Base-by-base conservation (phyloP, 306 rosid genomes). In the Lathyrus oleraceus region DNA sequence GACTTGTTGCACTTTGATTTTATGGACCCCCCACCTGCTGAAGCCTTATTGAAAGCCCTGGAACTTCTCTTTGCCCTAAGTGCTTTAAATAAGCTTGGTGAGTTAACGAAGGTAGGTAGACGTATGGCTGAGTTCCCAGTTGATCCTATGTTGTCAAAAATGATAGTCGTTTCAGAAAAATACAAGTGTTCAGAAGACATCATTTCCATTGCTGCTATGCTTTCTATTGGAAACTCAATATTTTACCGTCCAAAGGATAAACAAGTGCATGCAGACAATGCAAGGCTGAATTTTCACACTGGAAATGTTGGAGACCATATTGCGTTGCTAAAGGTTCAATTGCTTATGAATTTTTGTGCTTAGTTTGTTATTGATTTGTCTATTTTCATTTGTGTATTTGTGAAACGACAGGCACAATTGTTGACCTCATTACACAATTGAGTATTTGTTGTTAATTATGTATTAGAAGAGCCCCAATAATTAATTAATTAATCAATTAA, bases 11-110 rank as follows among this genome's bases (percentile, higher is more conserved):
- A 88, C 77, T 94, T 91, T 79, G 97, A 91, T 78, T 94, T 91
- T 76, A 94, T 94, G 99, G 99, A 94, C 76, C 99, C 96, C 65
- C 98, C 97, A 10, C 98, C 98, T 25, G 87, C 97, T 30, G 95
- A 94, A 79, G 96, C 98, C 53, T 80, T 94, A 62, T 77, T 91
- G 76, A 94, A 94, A 83, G 93, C 99, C 57, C 74, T 94, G 79
- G 99, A 94, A 80, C 78, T 90, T 75, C 90, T 94, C 14, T 91
- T 84, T 80, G 92, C 99, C 19, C 68, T 94, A 65, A 81, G 91
- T 80, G 99, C 99, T 8, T 73, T 94, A 39, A 94, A 94, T 79
- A 88, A 87, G 81, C 79, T 81, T 19, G 99, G 97, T 28, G 97
- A 94, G 81, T 74, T 91, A 79, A 94, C 99, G 45, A 94, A 88